Evolutionary conservation across 208 protist species (phyloP), one percentile per base, ranked within the genome.

Genomic region (Acanthamoeba healyi): DNA sequence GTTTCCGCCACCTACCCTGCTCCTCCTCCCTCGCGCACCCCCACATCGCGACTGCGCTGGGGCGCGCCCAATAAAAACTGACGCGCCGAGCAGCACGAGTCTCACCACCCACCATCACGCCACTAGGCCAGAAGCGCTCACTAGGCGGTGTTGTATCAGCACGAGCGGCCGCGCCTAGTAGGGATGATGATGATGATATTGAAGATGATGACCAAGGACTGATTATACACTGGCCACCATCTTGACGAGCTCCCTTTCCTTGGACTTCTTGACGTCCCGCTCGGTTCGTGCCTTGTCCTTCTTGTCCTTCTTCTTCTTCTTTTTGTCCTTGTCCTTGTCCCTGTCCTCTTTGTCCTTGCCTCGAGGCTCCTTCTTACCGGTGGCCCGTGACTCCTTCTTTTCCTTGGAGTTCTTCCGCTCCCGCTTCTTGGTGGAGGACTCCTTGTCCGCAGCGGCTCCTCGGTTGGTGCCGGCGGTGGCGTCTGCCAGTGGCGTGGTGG

Each of bases 331-430:
- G 46, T 89, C 54, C 22, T 89, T 38, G 34, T 89, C 54, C 51
- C 65, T 89, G 10, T 89, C 72, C 72, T 65, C 29, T 44, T 89
- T n/a, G 14, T 22, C 54, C 10, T 86, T 61, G 54, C 24, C 22
- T 61, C 22, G 10, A 2, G 4, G 3, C 44, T 12, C 44, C 44
- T 49, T 49, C 44, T 49, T 12, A 4, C 12, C 12, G 7, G 4
- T 49, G 44, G 4, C 12, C 12, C 44, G 36, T n/a, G n/a, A n/a
- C 19, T 54, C 40, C 42, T 82, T 58, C 79, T 58, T 63, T 24
- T 89, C 56, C 36, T 89, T 89, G 36, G 72, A 82, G 26, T 51
- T 51, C 72, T 82, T 82, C 26, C 72, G 72, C 51, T 82, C 82
- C 10, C 49, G 15, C 46, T 88, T 88, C 36, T 65, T 88, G 9